A percentile compares a stretch with the other conserved stretches of the same genome.
These are phyloP conservation scores for Ophiocordyceps camponoti-leonardi DNA, from an alignment of 2,329 filamentous ascomycete species.

Conservation along the genomic window DNA sequence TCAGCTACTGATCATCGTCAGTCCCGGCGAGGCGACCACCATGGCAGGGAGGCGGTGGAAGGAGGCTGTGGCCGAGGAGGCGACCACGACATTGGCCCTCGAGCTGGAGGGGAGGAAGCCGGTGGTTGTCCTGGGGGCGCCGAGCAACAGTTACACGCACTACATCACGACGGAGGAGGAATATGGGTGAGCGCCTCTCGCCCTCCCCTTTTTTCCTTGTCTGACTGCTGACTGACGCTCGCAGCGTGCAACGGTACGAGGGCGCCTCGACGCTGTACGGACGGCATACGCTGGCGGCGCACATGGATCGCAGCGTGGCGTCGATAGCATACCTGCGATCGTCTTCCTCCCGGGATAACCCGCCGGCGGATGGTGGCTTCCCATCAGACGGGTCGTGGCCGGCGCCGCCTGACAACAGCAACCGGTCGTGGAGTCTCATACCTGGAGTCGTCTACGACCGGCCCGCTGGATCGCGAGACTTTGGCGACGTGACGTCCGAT, in stretches of 20 bases:
- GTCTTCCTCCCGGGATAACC: background rate
- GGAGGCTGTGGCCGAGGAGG: constrained; percentile 41
- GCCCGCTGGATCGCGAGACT: constrained; percentile 44
- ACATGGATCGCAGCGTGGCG: constrained; percentile 62
- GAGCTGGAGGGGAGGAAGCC: constrained; percentile 29
- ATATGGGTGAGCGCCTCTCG: constrained; percentile 11
- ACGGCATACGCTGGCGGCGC: constrained; percentile 66
- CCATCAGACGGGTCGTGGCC: constrained; percentile 25
- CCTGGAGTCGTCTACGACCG: constrained; percentile 59
- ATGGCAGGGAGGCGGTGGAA: constrained; percentile 86
- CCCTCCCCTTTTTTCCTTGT: background rate
- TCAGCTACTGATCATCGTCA: constrained; percentile 70
- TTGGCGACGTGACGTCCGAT: constrained; percentile 47
- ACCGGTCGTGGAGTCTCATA: constrained; percentile 62
- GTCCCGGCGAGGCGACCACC: constrained; percentile 73
- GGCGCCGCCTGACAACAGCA: constrained; percentile 60
- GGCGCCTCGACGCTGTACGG: constrained; percentile 81
- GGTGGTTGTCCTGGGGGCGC: constrained; percentile 65
- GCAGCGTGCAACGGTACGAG: constrained; percentile 66
- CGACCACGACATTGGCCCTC: constrained; percentile 21
- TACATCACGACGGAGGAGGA: constrained; percentile 62
- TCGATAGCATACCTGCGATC: constrained; percentile 49
- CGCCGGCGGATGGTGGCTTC: background rate
- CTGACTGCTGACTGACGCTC: constrained; percentile 1
- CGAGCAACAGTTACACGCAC: constrained; percentile 76